phyloP scores from a whole-genome alignment of 176 grass and related monocot species.

The Phragmites australis region DNA sequence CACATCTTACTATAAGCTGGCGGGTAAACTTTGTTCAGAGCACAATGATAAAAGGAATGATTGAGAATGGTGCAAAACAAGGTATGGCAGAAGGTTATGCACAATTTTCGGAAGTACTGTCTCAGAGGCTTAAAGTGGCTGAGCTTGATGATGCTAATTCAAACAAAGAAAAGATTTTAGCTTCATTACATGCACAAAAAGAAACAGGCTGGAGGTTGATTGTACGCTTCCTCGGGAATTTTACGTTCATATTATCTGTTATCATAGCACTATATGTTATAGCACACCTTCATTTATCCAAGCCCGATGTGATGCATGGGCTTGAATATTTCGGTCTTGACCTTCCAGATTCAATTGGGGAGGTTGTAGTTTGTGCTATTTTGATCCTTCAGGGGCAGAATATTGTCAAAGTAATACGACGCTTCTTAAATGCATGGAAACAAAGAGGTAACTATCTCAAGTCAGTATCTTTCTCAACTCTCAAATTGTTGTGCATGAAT shows the following conservation, averaged over 20 bases:
- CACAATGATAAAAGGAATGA: slow-evolving; percentile 96
- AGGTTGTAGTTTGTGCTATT: slow-evolving; percentile 79
- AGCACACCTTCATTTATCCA: slow-evolving; percentile 78
- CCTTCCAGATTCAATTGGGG: slow-evolving; percentile 95
- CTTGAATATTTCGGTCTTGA: slow-evolving; percentile 92
- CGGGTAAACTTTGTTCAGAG: slow-evolving; percentile 80
- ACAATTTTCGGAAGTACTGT: slow-evolving; percentile 75
- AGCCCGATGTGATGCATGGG: slow-evolving; percentile 59
- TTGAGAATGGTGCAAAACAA: slow-evolving; percentile 88
- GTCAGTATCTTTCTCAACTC: slow-evolving; percentile 6
- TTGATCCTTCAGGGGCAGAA: slow-evolving; percentile 86
- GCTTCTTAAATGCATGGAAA: slow-evolving; percentile 71
- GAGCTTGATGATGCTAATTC: slow-evolving; percentile 72
- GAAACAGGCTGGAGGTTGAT: slow-evolving; percentile 74
- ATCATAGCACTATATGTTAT: slow-evolving; percentile 62
- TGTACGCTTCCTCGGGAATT: slow-evolving; percentile 83
- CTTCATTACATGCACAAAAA: slow-evolving; percentile 64
- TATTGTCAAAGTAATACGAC: slow-evolving; percentile 60
- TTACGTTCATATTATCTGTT: slow-evolving; percentile 75
- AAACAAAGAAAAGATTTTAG: slow-evolving; percentile 75
- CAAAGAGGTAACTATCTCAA: slow-evolving; percentile 73
- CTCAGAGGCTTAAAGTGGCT: slow-evolving; percentile 64
- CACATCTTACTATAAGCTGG: slow-evolving; percentile 83
- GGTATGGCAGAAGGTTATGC: slow-evolving; percentile 72
- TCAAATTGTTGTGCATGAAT: slow-evolving; percentile 3